These are phyloP conservation scores for Hortiboletus rubellus DNA, from an alignment of 1,284 basidiomycete species.

Conservation along the genomic window DNA sequence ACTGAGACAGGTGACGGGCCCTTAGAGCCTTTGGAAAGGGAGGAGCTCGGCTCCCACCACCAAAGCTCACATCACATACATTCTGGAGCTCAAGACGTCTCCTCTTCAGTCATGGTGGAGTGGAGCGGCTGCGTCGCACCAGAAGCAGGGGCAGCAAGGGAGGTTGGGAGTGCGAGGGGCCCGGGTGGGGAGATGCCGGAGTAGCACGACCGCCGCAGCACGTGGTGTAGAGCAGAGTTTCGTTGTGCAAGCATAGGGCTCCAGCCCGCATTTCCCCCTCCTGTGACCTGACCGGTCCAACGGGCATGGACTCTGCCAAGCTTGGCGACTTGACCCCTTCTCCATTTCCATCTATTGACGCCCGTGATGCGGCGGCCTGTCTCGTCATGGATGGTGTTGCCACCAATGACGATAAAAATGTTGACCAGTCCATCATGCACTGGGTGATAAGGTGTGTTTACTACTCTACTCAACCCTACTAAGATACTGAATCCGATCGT, in stretches of 20 bases:
- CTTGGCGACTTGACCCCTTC: neutral
- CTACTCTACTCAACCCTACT: neutral
- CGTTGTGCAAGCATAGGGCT: too few relatives aligned
- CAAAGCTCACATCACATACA: neutral
- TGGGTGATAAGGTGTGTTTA: constrained; percentile 19
- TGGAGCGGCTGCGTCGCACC: too few relatives aligned
- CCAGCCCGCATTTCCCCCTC: too few relatives aligned
- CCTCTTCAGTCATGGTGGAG: constrained; percentile 1
- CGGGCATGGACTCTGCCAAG: constrained; percentile 4
- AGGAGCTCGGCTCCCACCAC: neutral
- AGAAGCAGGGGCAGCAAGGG: too few relatives aligned
- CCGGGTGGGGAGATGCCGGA: too few relatives aligned
- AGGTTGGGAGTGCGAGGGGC: too few relatives aligned
- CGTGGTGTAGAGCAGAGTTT: too few relatives aligned
- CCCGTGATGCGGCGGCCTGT: neutral
- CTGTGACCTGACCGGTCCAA: neutral
- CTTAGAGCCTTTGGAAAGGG: constrained; percentile 10
- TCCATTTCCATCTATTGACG: neutral
- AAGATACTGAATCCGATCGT: neutral
- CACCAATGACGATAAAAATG: constrained; percentile 14
- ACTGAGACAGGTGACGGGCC: neutral
- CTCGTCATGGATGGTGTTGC: neutral
- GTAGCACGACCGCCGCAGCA: too few relatives aligned
- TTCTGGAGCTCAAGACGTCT: neutral
- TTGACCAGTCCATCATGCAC: constrained; percentile 19